Conservation (phyloP, 345 rosid genomes). For the Aquilaria yunnanensis region DNA sequence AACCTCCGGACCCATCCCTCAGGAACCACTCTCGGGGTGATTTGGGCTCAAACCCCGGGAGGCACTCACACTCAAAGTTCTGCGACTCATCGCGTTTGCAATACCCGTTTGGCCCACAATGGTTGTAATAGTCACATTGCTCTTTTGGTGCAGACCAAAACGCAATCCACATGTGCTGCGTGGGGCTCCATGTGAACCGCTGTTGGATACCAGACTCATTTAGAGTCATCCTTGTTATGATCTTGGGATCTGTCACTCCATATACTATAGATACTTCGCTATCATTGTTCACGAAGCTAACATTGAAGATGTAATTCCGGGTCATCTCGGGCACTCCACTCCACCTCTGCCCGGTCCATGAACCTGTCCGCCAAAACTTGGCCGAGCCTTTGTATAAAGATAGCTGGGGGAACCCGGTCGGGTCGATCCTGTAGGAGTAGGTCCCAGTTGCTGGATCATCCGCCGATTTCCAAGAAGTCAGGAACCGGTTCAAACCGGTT, state of each 20-base stretch:
- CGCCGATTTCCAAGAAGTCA: constrained; percentile 47
- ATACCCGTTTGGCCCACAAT: constrained; percentile 49
- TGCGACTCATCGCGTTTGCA: constrained; percentile 29
- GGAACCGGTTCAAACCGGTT: constrained; percentile 24
- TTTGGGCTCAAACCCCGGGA: constrained; percentile 65
- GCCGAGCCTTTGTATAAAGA: constrained; percentile 29
- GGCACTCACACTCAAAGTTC: constrained; percentile 41
- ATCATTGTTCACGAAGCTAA: constrained; percentile 15
- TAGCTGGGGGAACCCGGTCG: constrained; percentile 41
- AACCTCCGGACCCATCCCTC: constrained; percentile 46
- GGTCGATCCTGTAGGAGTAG: constrained; percentile 31
- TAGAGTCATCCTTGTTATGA: constrained; percentile 43
- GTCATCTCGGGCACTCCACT: constrained; percentile 66
- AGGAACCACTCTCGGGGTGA: constrained; percentile 36
- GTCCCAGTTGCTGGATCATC: constrained; percentile 48
- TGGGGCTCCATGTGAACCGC: constrained; percentile 43
- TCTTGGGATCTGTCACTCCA: constrained; percentile 14
- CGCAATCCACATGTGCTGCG: constrained; percentile 34
- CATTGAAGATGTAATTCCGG: constrained; percentile 22
- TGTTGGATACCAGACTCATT: constrained; percentile 42
- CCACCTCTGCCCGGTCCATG: constrained; percentile 63
- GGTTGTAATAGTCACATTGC: constrained; percentile 46
- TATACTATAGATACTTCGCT: constrained; percentile 35
- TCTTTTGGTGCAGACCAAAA: constrained; percentile 49
- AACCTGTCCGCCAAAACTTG: constrained; percentile 44